Percentiles rank a stretch among this genome's conserved stretches.
Evolutionary conservation across 2,329 filamentous ascomycete species (phyloP).

Genomic region (Pseudopithomyces chartarum): DNA sequence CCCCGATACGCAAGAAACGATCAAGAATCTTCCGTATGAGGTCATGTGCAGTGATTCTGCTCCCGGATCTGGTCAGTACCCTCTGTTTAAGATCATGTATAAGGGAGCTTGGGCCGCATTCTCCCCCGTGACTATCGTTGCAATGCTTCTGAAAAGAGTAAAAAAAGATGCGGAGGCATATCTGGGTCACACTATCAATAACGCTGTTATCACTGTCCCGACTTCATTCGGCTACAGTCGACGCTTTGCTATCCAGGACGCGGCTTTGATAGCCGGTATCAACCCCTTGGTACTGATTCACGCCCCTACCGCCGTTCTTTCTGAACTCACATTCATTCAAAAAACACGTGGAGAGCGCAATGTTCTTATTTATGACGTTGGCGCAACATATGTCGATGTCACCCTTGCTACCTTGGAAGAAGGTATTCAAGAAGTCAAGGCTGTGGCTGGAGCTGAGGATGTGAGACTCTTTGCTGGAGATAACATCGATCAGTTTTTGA

Average conservation of each 20-base stretch:
- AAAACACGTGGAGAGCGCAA: conserved; percentile 10
- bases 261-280: conserved; percentile 82
- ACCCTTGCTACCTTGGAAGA: conserved; percentile 43
- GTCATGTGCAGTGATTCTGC: conserved; percentile 74
- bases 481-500: conserved; percentile 93
- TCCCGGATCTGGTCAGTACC: conserved; percentile 54
- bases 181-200: conserved; percentile 75
- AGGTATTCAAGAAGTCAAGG: conserved; percentile 86
- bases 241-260: conserved; percentile 57
- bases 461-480: conserved; percentile 70
- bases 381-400: conserved; percentile 17
- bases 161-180: conserved; percentile 75
- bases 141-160: conserved; percentile 80
- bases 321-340: conserved; percentile 74
- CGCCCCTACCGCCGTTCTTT: conserved; percentile 87
- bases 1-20: not conserved
- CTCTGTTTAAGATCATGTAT: conserved; percentile 76
- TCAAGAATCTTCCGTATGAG: conserved; percentile 82
- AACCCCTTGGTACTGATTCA: conserved; percentile 92
- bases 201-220: conserved; percentile 79
- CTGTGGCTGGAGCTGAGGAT: conserved; percentile 44
- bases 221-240: conserved; percentile 96
- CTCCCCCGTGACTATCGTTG: conserved; percentile 75
- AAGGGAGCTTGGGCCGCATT: conserved; percentile 66
- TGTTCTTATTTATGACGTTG: conserved; percentile 17